Base-by-base conservation (phyloP, 2,329 filamentous ascomycete species). In the Aspergillus pseudoglaucus region DNA sequence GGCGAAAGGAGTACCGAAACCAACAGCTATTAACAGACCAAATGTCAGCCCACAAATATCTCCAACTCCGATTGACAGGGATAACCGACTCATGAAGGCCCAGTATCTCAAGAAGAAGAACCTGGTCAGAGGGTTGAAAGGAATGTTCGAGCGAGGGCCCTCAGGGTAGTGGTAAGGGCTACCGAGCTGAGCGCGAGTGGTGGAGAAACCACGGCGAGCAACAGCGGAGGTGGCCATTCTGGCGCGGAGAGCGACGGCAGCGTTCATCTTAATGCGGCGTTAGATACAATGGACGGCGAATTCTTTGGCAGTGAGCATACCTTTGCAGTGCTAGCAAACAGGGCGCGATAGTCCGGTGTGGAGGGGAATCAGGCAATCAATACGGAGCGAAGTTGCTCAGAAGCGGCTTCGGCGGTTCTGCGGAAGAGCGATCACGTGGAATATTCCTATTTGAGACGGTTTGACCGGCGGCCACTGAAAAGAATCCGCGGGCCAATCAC, bases 111-210 rank as follows among this genome's bases (percentile, higher is more conserved):
- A 54, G 58, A 77, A 81, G 71, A 98, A 98, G 76, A 80, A 87
- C 75, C 84, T 88, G 69, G 84, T 91, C 76, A 88, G 80, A 59
- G 93, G 87, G 81, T 98, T 95, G 84, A 98, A 98, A 59, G 93
- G 93, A 59, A 98, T 75, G 82, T 96, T 97, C 79, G 81, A 85
- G 75, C 89, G 87, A 66, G 91, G 88, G 58, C 91, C 93, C 79
- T 97, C 91, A 62, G 91, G 86, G 79, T 98, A 98, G 81, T 98
- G 93, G 85, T 95, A 96, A 56, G 90, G 90, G 70, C 88, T 94
- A 63, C 79, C 82, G 70, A 95, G 76, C 72, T 88, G 89, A 69
- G 86, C 75, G 67, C 88, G 88, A 70, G 91, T 94, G 66, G 88
- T 83, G 74, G 90, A 86, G 85, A 98, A 96, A 76, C 86, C 89